phyloP scores from a whole-genome alignment of 352 stramenopile species.

The Globisporangium orthogonon region DNA sequence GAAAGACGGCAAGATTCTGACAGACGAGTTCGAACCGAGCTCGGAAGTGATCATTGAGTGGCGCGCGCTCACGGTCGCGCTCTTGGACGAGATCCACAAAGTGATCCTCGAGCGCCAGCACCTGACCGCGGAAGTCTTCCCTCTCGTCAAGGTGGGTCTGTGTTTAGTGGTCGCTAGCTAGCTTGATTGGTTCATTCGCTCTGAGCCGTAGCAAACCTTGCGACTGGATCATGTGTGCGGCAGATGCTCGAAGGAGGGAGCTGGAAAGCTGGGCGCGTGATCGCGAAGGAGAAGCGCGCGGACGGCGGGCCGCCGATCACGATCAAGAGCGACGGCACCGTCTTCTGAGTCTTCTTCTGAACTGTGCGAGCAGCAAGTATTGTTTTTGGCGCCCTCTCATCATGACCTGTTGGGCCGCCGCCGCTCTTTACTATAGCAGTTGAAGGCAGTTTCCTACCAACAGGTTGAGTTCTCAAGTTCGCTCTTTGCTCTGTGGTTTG shows the following conservation, averaged over 20 bases:
- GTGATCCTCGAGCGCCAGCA: slow-evolving; percentile 57
- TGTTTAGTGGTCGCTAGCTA: too few species aligned
- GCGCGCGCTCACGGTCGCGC: slow-evolving; percentile 73
- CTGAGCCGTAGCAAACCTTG: too few species aligned
- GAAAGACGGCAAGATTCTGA: slow-evolving; percentile 49
- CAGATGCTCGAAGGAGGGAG: slow-evolving; percentile 83
- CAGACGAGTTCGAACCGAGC: slow-evolving; percentile 52
- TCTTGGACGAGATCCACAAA: slow-evolving; percentile 73
- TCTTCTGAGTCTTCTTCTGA: slow-evolving; percentile 42
- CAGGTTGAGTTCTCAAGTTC: too few species aligned
- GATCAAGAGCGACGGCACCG: slow-evolving; percentile 84
- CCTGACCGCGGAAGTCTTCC: slow-evolving; percentile 67
- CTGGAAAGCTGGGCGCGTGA: slow-evolving; percentile 78
- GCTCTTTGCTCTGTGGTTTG: too few species aligned
- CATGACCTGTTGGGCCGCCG: too few species aligned
- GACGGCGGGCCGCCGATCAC: slow-evolving; percentile 70
- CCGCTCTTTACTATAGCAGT: too few species aligned
- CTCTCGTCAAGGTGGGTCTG: slow-evolving; percentile 68
- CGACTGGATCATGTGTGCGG: neutral
- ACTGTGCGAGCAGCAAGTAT: too few species aligned
- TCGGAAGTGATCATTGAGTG: slow-evolving; percentile 82
- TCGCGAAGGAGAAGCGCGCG: slow-evolving; percentile 70
- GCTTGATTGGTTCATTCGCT: too few species aligned
- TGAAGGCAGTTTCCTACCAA: too few species aligned
- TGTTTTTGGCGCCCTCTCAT: too few species aligned